These are phyloP conservation scores for Aphanomyces stellatus DNA, from an alignment of 352 stramenopile genomes.

Conservation along the genomic window DNA sequence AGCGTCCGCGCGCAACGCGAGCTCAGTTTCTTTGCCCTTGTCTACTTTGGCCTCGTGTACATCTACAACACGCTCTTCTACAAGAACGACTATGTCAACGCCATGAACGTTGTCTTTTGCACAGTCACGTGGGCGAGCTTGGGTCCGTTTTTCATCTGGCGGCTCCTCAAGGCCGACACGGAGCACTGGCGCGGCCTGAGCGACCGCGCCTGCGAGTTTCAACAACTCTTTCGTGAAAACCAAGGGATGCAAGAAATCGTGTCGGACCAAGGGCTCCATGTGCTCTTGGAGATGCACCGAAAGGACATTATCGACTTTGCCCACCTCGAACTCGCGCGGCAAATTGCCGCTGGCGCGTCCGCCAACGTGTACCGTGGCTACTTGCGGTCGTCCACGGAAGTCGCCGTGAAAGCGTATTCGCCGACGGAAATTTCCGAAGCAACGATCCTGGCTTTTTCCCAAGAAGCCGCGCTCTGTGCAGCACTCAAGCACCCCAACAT, in stretches of 20 bases:
- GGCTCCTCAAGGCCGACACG: slow-evolving; percentile 26
- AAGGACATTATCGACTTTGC: slow-evolving; percentile 72
- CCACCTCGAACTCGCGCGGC: slow-evolving; percentile 38
- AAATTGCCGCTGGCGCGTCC: slow-evolving; percentile 38
- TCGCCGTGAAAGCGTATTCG: slow-evolving; percentile 58
- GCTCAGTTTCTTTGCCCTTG: slow-evolving; percentile 13
- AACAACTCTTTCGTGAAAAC: slow-evolving; percentile 13
- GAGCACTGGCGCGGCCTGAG: slow-evolving; percentile 26
- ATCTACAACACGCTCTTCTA: slow-evolving; percentile 19
- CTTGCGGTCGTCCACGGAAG: slow-evolving; percentile 26
- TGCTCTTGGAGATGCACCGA: slow-evolving; percentile 61
- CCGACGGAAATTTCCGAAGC: slow-evolving; percentile 41
- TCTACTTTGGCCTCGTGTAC: slow-evolving; percentile 19
- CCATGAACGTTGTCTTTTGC: slow-evolving; percentile 3
- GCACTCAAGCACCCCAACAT: slow-evolving; percentile 47
- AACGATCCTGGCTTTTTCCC: slow-evolving; percentile 39
- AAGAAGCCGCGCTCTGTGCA: slow-evolving; percentile 40
- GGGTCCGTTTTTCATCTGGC: slow-evolving; percentile 23
- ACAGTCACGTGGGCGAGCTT: slow-evolving; percentile 11
- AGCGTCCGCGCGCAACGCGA: slow-evolving; percentile 10
- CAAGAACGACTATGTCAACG: neutral
- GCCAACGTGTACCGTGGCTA: slow-evolving; percentile 41
- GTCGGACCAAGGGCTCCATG: slow-evolving; percentile 37
- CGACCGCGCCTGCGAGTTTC: slow-evolving; percentile 9
- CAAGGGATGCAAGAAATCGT: slow-evolving; percentile 19